phyloP scores from a whole-genome alignment of 164 flowering plant species.

The Vitis riparia region DNA sequence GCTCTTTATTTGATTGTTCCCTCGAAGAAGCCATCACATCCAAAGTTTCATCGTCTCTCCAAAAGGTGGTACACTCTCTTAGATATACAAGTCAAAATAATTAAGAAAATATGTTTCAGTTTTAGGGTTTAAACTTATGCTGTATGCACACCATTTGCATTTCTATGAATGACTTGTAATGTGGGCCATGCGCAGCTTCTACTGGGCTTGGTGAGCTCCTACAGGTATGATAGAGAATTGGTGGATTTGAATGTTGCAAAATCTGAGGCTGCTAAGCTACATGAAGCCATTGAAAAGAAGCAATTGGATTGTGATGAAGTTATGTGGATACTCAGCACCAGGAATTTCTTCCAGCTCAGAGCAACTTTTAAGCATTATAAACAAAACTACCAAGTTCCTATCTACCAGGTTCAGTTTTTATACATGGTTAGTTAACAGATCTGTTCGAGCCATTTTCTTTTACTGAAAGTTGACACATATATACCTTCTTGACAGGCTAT shows the following conservation, averaged over 20 bases:
- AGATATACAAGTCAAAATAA: too few relatives aligned
- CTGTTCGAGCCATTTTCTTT: not conserved
- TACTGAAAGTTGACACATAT: not conserved
- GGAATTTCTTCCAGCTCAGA: slow-evolving; percentile 64
- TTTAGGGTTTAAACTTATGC: too few relatives aligned
- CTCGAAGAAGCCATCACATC: slow-evolving; percentile 68
- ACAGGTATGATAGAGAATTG: slow-evolving; percentile 56
- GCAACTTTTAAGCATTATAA: slow-evolving; percentile 58
- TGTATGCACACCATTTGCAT: too few relatives aligned
- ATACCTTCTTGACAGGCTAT: slow-evolving; percentile 44
- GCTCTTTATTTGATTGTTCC: slow-evolving; percentile 52
- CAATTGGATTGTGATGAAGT: slow-evolving; percentile 48
- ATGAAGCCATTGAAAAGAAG: slow-evolving; percentile 49
- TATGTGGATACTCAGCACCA: slow-evolving; percentile 55
- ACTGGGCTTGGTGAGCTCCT: slow-evolving; percentile 63
- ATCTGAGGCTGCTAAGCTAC: slow-evolving; percentile 38
- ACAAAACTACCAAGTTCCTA: slow-evolving; percentile 40
- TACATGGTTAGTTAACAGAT: not conserved
- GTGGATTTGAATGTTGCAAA: slow-evolving; percentile 49
- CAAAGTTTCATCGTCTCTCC: slow-evolving; percentile 33
- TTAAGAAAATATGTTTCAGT: too few relatives aligned
- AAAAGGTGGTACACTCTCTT: slow-evolving; percentile 33
- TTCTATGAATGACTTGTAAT: too few relatives aligned
- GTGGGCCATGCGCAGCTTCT: slow-evolving; percentile 43
- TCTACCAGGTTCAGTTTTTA: slow-evolving; percentile 49